These are phyloP conservation scores for Botrytis fabae DNA, from an alignment of 2,329 filamentous ascomycete genomes.

Conservation along the genomic window DNA sequence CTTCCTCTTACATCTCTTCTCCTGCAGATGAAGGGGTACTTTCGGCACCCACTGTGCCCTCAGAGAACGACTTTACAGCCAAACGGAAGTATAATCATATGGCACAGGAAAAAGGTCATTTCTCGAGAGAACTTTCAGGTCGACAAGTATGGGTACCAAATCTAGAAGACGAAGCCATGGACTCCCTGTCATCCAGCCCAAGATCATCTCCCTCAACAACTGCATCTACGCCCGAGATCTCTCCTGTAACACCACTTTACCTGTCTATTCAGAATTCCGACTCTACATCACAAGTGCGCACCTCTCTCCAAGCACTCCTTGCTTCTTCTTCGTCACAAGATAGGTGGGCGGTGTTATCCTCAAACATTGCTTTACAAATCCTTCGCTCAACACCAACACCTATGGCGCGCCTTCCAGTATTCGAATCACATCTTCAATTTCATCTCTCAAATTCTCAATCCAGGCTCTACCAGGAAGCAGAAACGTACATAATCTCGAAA, in stretches of 20 bases:
- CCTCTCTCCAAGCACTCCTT: conserved; percentile 38
- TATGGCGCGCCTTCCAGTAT: conserved; percentile 36
- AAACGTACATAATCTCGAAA: conserved; percentile 34
- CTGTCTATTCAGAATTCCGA: conserved; percentile 32
- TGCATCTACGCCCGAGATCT: conserved; percentile 35
- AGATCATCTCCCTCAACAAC: conserved; percentile 38
- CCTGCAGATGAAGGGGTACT: conserved; percentile 33
- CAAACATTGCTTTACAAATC: conserved; percentile 40
- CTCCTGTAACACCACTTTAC: conserved; percentile 36
- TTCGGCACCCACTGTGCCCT: conserved; percentile 38
- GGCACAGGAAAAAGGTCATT: conserved; percentile 32
- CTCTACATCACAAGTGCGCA: conserved; percentile 35
- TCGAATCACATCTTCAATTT: conserved; percentile 38
- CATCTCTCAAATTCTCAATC: conserved; percentile 39
- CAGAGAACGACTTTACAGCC: conserved; percentile 35
- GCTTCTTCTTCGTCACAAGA: conserved; percentile 34
- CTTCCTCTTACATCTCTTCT: conserved; percentile 33
- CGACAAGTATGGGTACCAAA: conserved; percentile 35
- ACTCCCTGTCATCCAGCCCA: conserved; percentile 35
- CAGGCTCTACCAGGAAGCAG: conserved; percentile 37
- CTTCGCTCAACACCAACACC: conserved; percentile 39
- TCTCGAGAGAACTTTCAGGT: conserved; percentile 30
- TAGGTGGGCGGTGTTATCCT: conserved; percentile 36
- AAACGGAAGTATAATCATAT: conserved; percentile 26
- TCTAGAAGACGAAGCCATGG: conserved; percentile 31